Evolutionary conservation across 371 early-diverging fungal genomes (phyloP).

Genomic region (Rhizopus arrhizus): DNA sequence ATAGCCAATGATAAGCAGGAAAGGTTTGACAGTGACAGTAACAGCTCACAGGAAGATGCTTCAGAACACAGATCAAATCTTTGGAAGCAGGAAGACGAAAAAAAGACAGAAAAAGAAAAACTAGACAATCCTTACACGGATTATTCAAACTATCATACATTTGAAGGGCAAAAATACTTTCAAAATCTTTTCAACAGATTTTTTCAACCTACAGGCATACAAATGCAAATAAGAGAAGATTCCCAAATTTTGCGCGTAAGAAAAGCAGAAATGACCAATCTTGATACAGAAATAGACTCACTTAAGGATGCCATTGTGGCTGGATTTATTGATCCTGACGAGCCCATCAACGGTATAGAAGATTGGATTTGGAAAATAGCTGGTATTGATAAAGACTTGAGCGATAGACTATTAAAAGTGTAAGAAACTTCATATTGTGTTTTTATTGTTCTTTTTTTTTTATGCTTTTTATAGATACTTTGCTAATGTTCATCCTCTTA

Average conservation of each 20-base stretch:
- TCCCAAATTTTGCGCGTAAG: constrained; percentile 27
- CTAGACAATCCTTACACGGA: background rate
- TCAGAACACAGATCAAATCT: background rate
- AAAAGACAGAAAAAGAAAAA: background rate
- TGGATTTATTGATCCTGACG: constrained; percentile 5
- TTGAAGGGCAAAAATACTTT: background rate
- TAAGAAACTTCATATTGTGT: constrained; percentile 3
- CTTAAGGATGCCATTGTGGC: constrained; percentile 14
- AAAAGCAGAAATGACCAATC: constrained; percentile 19
- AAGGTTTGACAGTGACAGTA: background rate
- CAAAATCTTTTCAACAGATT: constrained; percentile 4
- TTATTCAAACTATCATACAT: background rate
- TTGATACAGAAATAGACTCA: constrained; percentile 7
- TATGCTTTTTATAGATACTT: constrained; percentile 22
- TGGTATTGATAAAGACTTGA: constrained; percentile 24
- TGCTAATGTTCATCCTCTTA: constrained; percentile 27
- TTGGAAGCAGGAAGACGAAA: background rate
- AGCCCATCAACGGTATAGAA: constrained; percentile 10
- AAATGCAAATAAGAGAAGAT: constrained; percentile 20
- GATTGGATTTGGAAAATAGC: constrained; percentile 30
- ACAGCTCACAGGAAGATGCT: background rate
- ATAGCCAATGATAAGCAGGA: constrained; percentile 2
- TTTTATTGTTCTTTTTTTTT: background rate
- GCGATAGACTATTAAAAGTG: constrained; percentile 33
- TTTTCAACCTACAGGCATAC: background rate